phyloP scores from a whole-genome alignment of 2,329 filamentous ascomycete genomes.

The Orbilia brochopaga region DNA sequence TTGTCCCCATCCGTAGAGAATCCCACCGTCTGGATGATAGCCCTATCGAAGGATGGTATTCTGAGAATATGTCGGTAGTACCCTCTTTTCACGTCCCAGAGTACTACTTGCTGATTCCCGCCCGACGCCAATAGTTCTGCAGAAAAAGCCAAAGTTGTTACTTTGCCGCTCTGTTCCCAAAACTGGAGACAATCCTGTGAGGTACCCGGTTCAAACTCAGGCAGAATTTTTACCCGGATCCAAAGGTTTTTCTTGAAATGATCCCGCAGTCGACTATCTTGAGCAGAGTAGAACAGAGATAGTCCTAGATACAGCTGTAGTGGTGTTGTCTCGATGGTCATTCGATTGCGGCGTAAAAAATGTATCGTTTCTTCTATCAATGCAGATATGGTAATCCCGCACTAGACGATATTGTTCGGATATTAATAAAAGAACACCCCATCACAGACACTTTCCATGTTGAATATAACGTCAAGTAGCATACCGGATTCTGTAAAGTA shows the following conservation, averaged over 20 bases:
- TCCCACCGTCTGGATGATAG: neutral
- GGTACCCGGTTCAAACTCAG: neutral
- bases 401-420: too few relatives aligned
- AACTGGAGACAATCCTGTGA: neutral
- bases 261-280: neutral
- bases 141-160: neutral
- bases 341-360: neutral
- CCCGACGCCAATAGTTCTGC: neutral
- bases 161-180: neutral
- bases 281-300: neutral
- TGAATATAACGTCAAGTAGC: neutral
- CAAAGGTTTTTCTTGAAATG: neutral
- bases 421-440: too few relatives aligned
- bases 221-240: neutral
- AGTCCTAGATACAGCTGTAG: slow-evolving; percentile 1
- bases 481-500: neutral
- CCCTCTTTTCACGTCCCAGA: neutral
- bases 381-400: neutral
- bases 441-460: neutral
- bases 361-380: neutral
- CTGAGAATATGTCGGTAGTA: neutral
- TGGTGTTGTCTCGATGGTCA: neutral
- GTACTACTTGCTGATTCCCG: neutral
- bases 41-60: neutral
- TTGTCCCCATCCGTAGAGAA: neutral